These are phyloP conservation scores for Aschersonia sp. DNA, from an alignment of 2,329 filamentous ascomycete genomes.

Conservation along the genomic window DNA sequence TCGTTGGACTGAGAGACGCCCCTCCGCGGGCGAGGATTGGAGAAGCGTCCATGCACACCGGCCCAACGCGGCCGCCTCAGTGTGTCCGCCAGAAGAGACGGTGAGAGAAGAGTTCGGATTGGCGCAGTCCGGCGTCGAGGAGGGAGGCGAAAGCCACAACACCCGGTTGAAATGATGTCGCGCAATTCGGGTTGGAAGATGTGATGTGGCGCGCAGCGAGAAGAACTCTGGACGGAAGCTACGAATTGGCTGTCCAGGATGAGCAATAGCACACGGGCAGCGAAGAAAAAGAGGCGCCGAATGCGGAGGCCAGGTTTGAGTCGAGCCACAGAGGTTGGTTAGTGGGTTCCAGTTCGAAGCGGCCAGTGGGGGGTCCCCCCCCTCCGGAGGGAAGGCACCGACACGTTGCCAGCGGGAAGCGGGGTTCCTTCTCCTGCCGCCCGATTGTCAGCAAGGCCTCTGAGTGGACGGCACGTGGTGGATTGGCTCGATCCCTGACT, in stretches of 20 bases:
- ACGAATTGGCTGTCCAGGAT: too few species aligned
- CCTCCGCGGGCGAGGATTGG: conserved; percentile 29
- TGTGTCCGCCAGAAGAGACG: conserved; percentile 5
- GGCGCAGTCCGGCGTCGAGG: too few species aligned
- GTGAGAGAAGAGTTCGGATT: conserved; percentile 2
- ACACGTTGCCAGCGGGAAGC: neutral
- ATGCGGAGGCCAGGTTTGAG: conserved; percentile 1
- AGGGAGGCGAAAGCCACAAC: too few species aligned
- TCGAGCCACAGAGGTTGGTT: too few species aligned
- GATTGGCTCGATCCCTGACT: neutral
- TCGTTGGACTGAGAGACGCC: conserved; percentile 38
- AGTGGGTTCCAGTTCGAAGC: too few species aligned
- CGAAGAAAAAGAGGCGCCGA: conserved; percentile 2
- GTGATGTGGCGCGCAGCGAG: too few species aligned
- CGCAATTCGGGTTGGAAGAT: too few species aligned
- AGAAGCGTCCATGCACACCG: conserved; percentile 31
- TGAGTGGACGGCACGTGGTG: neutral
- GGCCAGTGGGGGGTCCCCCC: too few species aligned
- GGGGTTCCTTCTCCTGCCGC: neutral
- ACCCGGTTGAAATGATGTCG: too few species aligned
- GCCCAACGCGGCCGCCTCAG: conserved; percentile 5
- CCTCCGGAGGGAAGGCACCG: too few species aligned
- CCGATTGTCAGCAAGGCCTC: neutral
- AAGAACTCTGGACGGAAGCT: too few species aligned
- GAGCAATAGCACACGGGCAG: too few species aligned